Conservation (phyloP, 768 basidiomycete species). For the Chiua virens region DNA sequence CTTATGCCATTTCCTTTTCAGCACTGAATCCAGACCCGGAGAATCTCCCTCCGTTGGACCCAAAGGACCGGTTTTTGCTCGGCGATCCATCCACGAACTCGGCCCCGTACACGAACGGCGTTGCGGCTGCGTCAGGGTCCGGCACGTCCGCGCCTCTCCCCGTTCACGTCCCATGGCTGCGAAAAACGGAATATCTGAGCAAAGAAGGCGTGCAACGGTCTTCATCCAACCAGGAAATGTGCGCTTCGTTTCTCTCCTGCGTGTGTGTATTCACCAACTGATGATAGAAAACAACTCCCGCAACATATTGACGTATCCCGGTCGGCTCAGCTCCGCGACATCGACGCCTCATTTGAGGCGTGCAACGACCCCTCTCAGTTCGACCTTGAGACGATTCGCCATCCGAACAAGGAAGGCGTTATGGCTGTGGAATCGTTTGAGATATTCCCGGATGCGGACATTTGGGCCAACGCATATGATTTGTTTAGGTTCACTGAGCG, state of each 20-base stretch:
- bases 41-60: slow-evolving; percentile 62
- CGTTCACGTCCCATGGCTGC: slow-evolving; percentile 82
- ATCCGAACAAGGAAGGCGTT: slow-evolving; percentile 77
- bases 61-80: slow-evolving; percentile 74
- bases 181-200: slow-evolving; percentile 89
- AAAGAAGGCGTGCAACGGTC: slow-evolving; percentile 52
- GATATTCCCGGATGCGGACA: slow-evolving; percentile 77
- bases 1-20: slow-evolving; percentile 14
- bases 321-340: slow-evolving; percentile 71
- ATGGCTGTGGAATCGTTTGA: slow-evolving; percentile 81
- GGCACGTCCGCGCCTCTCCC: slow-evolving; percentile 46
- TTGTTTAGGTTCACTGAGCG: slow-evolving; percentile 83
- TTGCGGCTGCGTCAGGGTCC: slow-evolving; percentile 34
- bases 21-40: slow-evolving; percentile 67
- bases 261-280: background rate
- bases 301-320: slow-evolving; percentile 69
- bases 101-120: slow-evolving; percentile 41
- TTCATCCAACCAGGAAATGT: slow-evolving; percentile 55
- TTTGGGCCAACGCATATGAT: slow-evolving; percentile 91
- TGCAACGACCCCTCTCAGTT: slow-evolving; percentile 53
- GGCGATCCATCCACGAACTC: slow-evolving; percentile 57
- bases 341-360: slow-evolving; percentile 73
- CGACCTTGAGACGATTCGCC: slow-evolving; percentile 57
- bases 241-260: slow-evolving; percentile 23
- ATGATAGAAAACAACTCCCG: slow-evolving; percentile 47